Conservation (phyloP, 2,329 filamentous ascomycete species). For the Cytospora schulzeri region DNA sequence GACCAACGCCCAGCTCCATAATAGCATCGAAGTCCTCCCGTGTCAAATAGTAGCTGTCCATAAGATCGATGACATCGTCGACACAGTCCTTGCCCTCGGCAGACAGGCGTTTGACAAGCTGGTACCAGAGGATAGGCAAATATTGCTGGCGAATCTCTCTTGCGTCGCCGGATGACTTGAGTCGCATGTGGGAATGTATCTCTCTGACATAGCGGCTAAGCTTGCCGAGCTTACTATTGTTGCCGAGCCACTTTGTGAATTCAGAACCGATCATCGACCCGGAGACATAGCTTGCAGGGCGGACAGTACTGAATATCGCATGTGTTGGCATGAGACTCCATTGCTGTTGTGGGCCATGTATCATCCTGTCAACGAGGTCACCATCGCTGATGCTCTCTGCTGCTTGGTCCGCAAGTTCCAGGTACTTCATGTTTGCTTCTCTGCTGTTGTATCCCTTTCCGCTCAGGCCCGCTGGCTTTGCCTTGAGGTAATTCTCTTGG, state of each 20-base stretch:
- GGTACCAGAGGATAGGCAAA: constrained; percentile 82
- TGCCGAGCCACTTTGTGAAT: constrained; percentile 92
- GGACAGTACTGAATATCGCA: constrained; percentile 91
- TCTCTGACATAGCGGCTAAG: constrained; percentile 84
- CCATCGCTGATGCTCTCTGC: constrained; percentile 97
- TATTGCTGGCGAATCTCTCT: constrained; percentile 96
- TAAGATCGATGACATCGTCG: constrained; percentile 82
- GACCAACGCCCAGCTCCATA: constrained; percentile 85
- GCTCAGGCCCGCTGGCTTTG: constrained; percentile 69
- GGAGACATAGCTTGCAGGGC: constrained; percentile 83
- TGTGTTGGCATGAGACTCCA: constrained; percentile 98
- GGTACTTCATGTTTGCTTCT: constrained; percentile 75
- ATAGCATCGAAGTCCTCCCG: constrained; percentile 94
- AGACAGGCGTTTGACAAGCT: constrained; percentile 73
- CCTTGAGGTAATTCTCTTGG: constrained; percentile 94
- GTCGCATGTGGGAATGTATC: constrained; percentile 94
- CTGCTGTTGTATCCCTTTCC: constrained; percentile 61
- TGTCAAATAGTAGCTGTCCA: constrained; percentile 96
- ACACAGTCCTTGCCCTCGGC: constrained; percentile 81
- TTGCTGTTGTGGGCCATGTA: constrained; percentile 95
- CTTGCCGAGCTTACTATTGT: constrained; percentile 84
- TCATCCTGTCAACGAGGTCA: constrained; percentile 95
- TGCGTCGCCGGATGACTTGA: constrained; percentile 85
- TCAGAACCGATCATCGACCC: constrained; percentile 74
- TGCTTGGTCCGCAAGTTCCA: constrained; percentile 84